phyloP scores from a whole-genome alignment of 345 rosid species.

The Linum lewisii region DNA sequence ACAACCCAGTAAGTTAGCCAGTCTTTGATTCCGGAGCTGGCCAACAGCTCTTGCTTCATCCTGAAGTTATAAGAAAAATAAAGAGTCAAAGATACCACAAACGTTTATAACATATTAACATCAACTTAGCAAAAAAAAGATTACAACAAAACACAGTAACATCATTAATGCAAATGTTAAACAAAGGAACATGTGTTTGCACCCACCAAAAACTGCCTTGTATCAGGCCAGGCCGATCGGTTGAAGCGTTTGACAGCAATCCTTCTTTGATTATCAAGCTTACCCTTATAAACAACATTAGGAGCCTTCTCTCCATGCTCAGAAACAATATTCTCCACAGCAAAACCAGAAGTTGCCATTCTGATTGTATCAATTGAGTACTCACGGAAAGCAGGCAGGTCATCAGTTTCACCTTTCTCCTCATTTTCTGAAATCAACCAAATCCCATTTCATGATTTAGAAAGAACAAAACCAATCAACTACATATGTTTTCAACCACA shows the following conservation, averaged over 20 bases:
- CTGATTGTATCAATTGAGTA: not conserved
- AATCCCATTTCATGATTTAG: not conserved
- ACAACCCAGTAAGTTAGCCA: conserved; percentile 85
- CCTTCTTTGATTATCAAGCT: conserved; percentile 5
- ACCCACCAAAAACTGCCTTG: conserved; percentile 5
- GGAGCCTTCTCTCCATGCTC: conserved; percentile 9
- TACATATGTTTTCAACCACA: not conserved
- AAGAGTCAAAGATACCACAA: not conserved
- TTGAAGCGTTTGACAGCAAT: conserved; percentile 7
- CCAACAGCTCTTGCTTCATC: conserved; percentile 94
- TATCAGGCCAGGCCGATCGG: conserved; percentile 5
- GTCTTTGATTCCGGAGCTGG: conserved; percentile 56
- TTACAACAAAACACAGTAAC: too few species aligned
- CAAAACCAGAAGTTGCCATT: conserved; percentile 2
- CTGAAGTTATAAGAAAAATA: conserved; percentile 18
- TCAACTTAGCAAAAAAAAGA: not conserved
- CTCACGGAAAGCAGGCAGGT: conserved; percentile 5
- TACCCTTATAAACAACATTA: conserved; percentile 6
- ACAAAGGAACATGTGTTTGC: not conserved
- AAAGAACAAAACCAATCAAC: conserved; percentile 5
- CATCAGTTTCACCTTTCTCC: conserved; percentile 28
- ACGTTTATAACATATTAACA: not conserved
- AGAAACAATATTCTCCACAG: conserved; percentile 1
- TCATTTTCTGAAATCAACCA: conserved; percentile 35
- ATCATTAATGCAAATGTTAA: too few species aligned